Evolutionary conservation across 225 moss, liverwort and hornwort species (phyloP), one percentile per base, ranked within the genome.

Genomic region (Marchantia polymorpha): DNA sequence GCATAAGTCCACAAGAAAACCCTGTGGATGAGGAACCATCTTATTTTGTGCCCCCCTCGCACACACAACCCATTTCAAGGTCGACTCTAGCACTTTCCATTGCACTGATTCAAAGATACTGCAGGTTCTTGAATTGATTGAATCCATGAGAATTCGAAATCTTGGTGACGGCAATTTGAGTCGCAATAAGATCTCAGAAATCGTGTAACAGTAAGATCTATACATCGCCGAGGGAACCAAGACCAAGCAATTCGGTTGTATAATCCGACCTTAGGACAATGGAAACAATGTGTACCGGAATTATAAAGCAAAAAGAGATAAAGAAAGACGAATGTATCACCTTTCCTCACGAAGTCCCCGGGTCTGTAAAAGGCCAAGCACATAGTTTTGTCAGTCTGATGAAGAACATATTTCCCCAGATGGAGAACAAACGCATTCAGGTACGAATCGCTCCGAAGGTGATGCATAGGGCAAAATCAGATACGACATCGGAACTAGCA

Each of bases 261-360:
- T 39, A 2, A 39, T 39, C 39, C 2, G 39, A 39, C 5, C 39
- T 39, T 39, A 39, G 39, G 39, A 39, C 39, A 39, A 39, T 39
- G 39, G 3, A 6, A 3, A 69, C 46, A 46, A 14, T 16, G 46
- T 14, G 46, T 17, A 48, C 47, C 48, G 20, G 47, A 48, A 48
- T 17, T 4, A 12, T 22, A 9, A 48, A 23, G 23, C 15, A 58
- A 10, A 49, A 22, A 10, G 22, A 15, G n/a, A 49, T 51, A 49
- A 15, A n/a, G 10, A 71, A 71, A 50, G 71, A 75, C 19, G 75
- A 16, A 31, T 11, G 58, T 52, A 56, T 58, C 59, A 75, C 75
- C 75, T 75, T 46, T 59, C 46, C 58, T 29, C 46, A 59, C 56
- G 39, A 26, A 22, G 39, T 59, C 59, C 75, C 59, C 58, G 58